Percentiles rank a stretch among this genome's conserved stretches.
Evolutionary conservation across 345 rosid species (phyloP).

Genomic region (Populus deltoides): DNA sequence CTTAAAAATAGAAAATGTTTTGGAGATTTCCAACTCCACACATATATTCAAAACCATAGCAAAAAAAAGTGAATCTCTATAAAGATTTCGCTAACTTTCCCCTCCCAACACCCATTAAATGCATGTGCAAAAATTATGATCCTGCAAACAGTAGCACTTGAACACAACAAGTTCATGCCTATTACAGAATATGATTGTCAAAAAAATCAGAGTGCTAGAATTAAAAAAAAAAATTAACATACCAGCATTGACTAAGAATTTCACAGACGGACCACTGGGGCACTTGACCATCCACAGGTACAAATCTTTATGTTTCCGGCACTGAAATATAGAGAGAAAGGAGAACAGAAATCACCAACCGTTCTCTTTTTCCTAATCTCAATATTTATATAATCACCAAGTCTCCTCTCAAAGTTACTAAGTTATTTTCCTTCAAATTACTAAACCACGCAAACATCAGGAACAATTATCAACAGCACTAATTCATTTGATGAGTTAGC

Average conservation of each 20-base stretch:
- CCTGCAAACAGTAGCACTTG: neutral
- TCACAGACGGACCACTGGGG: conserved; percentile 74
- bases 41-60: neutral
- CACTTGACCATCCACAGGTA: conserved; percentile 85
- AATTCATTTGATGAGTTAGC: neutral
- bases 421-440: neutral
- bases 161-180: neutral
- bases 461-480: neutral
- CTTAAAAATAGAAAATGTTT: neutral
- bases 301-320: conserved; percentile 91
- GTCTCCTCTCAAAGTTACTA: neutral
- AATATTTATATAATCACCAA: neutral
- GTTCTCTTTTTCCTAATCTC: neutral
- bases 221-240: conserved; percentile 19
- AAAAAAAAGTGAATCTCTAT: neutral
- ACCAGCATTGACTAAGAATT: conserved; percentile 96
- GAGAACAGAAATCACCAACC: neutral
- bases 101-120: neutral
- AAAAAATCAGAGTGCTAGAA: neutral
- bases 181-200: neutral
- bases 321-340: conserved; percentile 39
- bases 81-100: neutral
- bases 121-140: neutral
- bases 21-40: neutral
- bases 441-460: neutral